Base-by-base conservation (phyloP, 2,329 filamentous ascomycete genomes). In the Trichoderma cornu-damae region DNA sequence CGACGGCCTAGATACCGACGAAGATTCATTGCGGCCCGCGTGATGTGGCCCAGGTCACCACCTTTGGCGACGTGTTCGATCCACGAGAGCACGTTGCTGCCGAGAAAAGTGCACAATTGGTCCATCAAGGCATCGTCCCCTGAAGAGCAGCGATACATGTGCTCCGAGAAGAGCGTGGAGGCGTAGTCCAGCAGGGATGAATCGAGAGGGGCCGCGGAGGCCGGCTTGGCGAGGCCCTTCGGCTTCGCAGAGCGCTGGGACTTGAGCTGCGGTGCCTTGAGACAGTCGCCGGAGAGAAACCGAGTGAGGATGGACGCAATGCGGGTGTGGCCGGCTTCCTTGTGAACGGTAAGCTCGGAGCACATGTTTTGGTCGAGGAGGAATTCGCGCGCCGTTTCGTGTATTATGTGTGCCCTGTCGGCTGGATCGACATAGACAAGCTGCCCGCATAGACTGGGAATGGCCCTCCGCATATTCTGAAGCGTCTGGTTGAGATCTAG, bases 321-420 rank as follows among this genome's bases (percentile, higher is more conserved):
- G 40, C 22, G 5, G 22, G 30, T 38, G 24, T 53, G 34, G 9
- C 50, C 40, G 14, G 26, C 3, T 8, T 26, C 32, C 6, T 48
- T 22, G 8, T 42, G 9, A 28, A 58, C 26, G 1, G 26, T 16
- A 4, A 58, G 42, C 2, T 50, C 35, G 1, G 18, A 42, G 26
- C 18, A 18, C 12, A 55, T 5, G 32, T 42, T 14, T 6, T 32
- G 40, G 18, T 44, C 26, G 9, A 58, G 22, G 28, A 58, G 50
- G 4, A 58, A 54, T 18, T 58, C 26, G 12, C 55, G 50, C 2
- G 49, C 38, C 16, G 35, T 44, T 16, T 38, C 48, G 16, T 58
- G 38, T 26, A 46, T 30, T n/a, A 58, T 35, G 8, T 58, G 48
- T 6, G 40, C 55, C 7, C 16, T 52, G 22, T 46, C 30, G 5